Evolutionary conservation across 75 land plant species (phyloP).

Genomic region (Sequoia sempervirens): DNA sequence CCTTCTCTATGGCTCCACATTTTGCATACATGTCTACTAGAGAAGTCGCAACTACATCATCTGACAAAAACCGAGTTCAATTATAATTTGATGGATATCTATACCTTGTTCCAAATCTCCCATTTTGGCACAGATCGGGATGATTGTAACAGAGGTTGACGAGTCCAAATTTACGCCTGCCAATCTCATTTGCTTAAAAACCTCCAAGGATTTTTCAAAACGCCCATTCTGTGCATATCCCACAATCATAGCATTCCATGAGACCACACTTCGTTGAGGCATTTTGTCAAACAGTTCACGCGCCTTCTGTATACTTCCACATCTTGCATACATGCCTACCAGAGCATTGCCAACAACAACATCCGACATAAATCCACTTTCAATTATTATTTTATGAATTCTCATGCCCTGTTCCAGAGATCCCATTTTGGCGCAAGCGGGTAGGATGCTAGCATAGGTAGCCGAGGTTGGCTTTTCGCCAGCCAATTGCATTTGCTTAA

Average conservation of each 20-base stretch:
- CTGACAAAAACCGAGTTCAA: neutral
- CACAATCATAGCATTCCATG: constrained; percentile 54
- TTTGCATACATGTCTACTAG: constrained; percentile 24
- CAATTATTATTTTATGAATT: constrained; percentile 30
- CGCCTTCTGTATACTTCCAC: constrained; percentile 24
- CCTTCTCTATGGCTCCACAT: constrained; percentile 20
- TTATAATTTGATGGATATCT: constrained; percentile 10
- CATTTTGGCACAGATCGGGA: constrained; percentile 17
- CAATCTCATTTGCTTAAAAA: constrained; percentile 16
- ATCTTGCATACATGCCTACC: constrained; percentile 46
- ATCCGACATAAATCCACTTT: constrained; percentile 25
- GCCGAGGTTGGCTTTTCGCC: neutral
- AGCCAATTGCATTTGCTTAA: constrained; percentile 7
- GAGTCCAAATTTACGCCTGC: constrained; percentile 9
- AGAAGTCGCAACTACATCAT: constrained; percentile 10
- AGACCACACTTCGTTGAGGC: constrained; percentile 36
- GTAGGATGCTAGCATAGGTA: neutral
- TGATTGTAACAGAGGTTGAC: constrained; percentile 3
- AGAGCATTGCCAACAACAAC: constrained; percentile 41
- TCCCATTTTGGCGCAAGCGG: constrained; percentile 29
- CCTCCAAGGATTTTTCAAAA: constrained; percentile 22
- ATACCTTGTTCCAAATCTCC: constrained; percentile 22
- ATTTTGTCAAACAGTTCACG: constrained; percentile 39
- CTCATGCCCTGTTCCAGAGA: constrained; percentile 12
- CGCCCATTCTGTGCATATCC: constrained; percentile 46